phyloP scores from a whole-genome alignment of 805 yeast genomes.

The Metschnikowia continentalis region DNA sequence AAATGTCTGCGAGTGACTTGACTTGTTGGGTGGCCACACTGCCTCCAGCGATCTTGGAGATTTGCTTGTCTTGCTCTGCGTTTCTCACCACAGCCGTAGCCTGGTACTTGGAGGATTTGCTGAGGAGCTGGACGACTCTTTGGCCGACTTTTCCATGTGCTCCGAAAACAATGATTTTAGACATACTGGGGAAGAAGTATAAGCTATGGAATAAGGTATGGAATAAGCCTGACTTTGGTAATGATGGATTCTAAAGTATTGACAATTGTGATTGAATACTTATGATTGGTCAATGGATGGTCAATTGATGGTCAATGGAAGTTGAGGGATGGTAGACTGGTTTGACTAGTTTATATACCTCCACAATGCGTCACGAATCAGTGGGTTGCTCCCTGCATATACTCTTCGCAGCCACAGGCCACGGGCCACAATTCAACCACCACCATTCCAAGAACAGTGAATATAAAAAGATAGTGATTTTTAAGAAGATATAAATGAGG shows the following conservation, averaged over 20 bases:
- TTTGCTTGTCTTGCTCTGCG: constrained; percentile 40
- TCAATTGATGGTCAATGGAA: no score
- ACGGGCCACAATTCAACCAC: no score
- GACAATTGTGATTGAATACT: no score
- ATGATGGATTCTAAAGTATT: no score
- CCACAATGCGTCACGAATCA: not conserved
- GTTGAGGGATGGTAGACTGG: no score
- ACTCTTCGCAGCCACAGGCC: not conserved
- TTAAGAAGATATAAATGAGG: no score
- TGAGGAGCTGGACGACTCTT: constrained; percentile 34
- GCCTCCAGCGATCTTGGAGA: constrained; percentile 30
- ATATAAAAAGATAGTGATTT: no score
- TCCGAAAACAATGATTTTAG: constrained; percentile 40
- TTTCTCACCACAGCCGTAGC: constrained; percentile 44
- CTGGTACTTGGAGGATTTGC: constrained; percentile 17
- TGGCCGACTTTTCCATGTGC: constrained; percentile 63
- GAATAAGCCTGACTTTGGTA: no score
- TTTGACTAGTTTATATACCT: not conserved
- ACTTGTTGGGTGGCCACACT: constrained; percentile 24
- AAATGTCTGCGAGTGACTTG: constrained; percentile 28
- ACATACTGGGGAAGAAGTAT: not conserved
- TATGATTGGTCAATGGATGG: no score
- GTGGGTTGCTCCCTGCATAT: not conserved
- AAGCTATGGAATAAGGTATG: no score
- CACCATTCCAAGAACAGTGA: no score